Evolutionary conservation across 2,329 filamentous ascomycete species (phyloP).

Genomic region (Clonostachys chloroleuca): DNA sequence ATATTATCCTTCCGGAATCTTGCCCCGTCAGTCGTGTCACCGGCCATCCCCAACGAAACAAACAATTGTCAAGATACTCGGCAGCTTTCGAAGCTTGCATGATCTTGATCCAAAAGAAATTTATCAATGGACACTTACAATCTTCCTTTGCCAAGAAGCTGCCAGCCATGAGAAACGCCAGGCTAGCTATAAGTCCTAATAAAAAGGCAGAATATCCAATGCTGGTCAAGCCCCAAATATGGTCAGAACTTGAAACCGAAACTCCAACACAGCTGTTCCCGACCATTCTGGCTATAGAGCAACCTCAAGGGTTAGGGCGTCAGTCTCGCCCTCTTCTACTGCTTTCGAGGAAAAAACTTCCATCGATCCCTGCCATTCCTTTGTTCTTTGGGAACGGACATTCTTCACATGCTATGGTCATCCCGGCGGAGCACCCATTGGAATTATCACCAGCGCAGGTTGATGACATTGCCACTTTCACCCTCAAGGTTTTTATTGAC

Average conservation of each 20-base stretch:
- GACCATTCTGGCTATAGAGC: slow-evolving; percentile 54
- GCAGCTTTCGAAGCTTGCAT: slow-evolving; percentile 84
- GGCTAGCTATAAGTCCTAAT: slow-evolving; percentile 75
- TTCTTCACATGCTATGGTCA: slow-evolving; percentile 52
- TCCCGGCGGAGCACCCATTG: slow-evolving; percentile 31
- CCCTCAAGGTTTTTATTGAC: slow-evolving; percentile 71
- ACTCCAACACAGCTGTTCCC: slow-evolving; percentile 52
- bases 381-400: slow-evolving; percentile 66
- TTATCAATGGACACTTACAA: slow-evolving; percentile 70
- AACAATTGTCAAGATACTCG: slow-evolving; percentile 78
- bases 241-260: slow-evolving; percentile 43
- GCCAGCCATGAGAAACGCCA: slow-evolving; percentile 82
- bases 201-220: slow-evolving; percentile 72
- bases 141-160: slow-evolving; percentile 68
- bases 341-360: slow-evolving; percentile 63
- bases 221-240: slow-evolving; percentile 73
- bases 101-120: slow-evolving; percentile 58
- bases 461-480: slow-evolving; percentile 63
- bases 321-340: slow-evolving; percentile 62
- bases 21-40: slow-evolving; percentile 65
- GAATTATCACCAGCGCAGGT: slow-evolving; percentile 36
- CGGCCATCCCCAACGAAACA: slow-evolving; percentile 62
- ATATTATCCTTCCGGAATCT: slow-evolving; percentile 71
- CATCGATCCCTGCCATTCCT: slow-evolving; percentile 61
- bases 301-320: slow-evolving; percentile 51